phyloP scores from a whole-genome alignment of 2,329 filamentous ascomycete species.

The Cladosporium sp. region DNA sequence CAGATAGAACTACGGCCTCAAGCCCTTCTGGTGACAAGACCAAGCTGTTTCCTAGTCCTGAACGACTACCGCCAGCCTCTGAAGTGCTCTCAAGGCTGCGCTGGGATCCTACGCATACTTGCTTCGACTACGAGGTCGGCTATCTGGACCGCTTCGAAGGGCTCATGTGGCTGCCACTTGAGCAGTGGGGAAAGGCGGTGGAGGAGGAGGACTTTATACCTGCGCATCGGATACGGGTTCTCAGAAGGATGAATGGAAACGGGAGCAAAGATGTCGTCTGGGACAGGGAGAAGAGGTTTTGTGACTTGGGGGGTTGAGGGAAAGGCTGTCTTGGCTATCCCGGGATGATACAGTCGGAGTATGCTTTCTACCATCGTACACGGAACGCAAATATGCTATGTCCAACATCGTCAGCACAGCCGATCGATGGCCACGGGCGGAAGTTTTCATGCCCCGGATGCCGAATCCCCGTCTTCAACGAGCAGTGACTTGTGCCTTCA shows the following conservation, averaged over 20 bases:
- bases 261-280: slow-evolving; percentile 37
- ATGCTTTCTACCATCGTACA: too few relatives aligned
- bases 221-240: slow-evolving; percentile 47
- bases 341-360: neutral
- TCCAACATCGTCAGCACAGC: too few relatives aligned
- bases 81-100: slow-evolving; percentile 28
- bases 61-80: slow-evolving; percentile 6
- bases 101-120: slow-evolving; percentile 43
- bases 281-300: slow-evolving; percentile 34
- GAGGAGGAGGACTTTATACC: slow-evolving; percentile 54
- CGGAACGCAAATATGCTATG: too few relatives aligned
- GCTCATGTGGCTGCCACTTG: slow-evolving; percentile 41
- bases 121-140: slow-evolving; percentile 44
- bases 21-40: too few relatives aligned
- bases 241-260: slow-evolving; percentile 34
- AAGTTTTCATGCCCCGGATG: too few relatives aligned
- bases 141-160: slow-evolving; percentile 47
- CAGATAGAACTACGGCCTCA: neutral
- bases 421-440: too few relatives aligned
- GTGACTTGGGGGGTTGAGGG: neutral
- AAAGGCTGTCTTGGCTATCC: neutral
- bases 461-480: too few relatives aligned
- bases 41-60: too few relatives aligned
- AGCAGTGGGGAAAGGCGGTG: slow-evolving; percentile 44
- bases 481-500: too few relatives aligned